A percentile compares a stretch with the other conserved stretches of the same genome.
Conservation (phyloP, 108 stramenopile species). For the Skeletonema potamos region DNA sequence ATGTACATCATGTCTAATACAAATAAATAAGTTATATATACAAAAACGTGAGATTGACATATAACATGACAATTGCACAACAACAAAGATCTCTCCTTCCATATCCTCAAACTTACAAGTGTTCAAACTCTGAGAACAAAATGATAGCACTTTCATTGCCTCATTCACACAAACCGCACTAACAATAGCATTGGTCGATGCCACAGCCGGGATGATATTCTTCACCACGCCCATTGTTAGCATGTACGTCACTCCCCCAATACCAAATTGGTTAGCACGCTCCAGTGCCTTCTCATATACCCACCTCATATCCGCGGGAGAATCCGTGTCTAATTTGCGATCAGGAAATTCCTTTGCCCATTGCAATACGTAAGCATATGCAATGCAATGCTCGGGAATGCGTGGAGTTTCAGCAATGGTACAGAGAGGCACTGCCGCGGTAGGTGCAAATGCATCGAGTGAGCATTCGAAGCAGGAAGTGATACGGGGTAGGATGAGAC, state of each 20-base stretch:
- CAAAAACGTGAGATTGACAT: slow-evolving; percentile 36
- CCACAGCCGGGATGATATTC: slow-evolving; percentile 99
- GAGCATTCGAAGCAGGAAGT: slow-evolving; percentile 99
- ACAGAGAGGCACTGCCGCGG: slow-evolving; percentile 91
- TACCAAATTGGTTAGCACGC: slow-evolving; percentile 87
- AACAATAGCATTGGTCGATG: slow-evolving; percentile 98
- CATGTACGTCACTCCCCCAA: slow-evolving; percentile 89
- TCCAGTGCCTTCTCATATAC: slow-evolving; percentile 89
- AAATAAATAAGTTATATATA: not conserved
- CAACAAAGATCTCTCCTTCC: not conserved
- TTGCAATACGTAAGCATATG: slow-evolving; percentile 90
- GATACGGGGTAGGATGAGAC: slow-evolving; percentile 95
- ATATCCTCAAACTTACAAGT: slow-evolving; percentile 47
- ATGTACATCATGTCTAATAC: slow-evolving; percentile 85
- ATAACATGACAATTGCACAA: not conserved
- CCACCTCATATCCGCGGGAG: slow-evolving; percentile 93
- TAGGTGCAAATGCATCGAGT: slow-evolving; percentile 96
- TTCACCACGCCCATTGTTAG: slow-evolving; percentile 98
- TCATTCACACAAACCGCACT: slow-evolving; percentile 95
- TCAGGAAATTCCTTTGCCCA: slow-evolving; percentile 94
- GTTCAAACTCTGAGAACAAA: slow-evolving; percentile 91
- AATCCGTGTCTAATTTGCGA: slow-evolving; percentile 93
- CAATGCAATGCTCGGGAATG: slow-evolving; percentile 98
- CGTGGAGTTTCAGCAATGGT: slow-evolving; percentile 99
- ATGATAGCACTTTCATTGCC: slow-evolving; percentile 93